Evolutionary conservation across 306 rosid species (phyloP), one percentile per base, ranked within the genome.

Genomic region (Senna siamea): DNA sequence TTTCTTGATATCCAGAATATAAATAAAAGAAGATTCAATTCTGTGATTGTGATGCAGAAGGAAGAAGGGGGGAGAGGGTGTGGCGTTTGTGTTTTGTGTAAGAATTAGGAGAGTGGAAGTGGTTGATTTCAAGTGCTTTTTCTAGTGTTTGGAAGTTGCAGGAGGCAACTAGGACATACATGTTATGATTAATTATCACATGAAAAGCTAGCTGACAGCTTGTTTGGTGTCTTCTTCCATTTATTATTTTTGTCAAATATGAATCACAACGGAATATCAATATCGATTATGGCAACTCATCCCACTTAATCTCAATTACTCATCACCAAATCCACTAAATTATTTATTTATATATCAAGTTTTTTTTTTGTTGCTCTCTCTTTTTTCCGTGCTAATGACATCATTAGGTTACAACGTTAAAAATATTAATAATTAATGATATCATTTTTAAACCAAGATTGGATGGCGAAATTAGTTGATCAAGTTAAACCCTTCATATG

Each of bases 171-270:
- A 66, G 61, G 75, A 40, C 51, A 13, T 51, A 75, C 37, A 64
- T 56, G 32, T 47, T 41, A 43, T 26, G 50, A 40, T 44, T 11
- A 2, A 10, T 20, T 47, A 41, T 44, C 41, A 60, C 38, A 32
- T 14, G 69, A 51, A 53, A 47, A 37, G 14, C 13, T 10, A 50
- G 23, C 3, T 37, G 54, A 54, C 46, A 28, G 58, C 15, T 35
- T 57, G 74, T 60, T 62, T 63, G 75, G 48, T 79, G 81, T 75
- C 86, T 73, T 55, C 60, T 81, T 81, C 78, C 23, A 19, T 58
- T 59, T 74, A 65, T 78, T 41, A 55, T 77, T 54, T 65, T 77
- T 40, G 78, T 44, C 22, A 54, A 15, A 77, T 60, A 26, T 26
- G 30, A n/a, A n/a, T n/a, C n/a, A n/a, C n/a, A n/a, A n/a, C n/a